Conservation (phyloP, 192 early-diverging fungal genomes). For the Backusella circina region DNA sequence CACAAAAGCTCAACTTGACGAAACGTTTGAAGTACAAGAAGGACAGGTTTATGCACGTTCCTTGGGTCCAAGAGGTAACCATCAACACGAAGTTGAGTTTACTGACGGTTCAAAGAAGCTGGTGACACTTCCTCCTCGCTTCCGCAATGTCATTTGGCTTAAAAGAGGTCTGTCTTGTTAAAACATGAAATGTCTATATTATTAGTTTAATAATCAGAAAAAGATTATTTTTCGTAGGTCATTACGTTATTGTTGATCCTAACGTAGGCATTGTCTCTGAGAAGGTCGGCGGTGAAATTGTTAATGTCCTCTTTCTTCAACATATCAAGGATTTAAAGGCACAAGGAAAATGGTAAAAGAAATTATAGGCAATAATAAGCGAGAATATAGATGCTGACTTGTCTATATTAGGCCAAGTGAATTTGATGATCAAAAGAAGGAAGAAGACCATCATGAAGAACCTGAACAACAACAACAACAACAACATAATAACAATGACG, state of each 20-base stretch:
- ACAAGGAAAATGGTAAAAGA: constrained; percentile 52
- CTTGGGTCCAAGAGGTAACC: constrained; percentile 66
- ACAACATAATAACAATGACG: neutral
- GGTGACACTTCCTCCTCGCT: constrained; percentile 71
- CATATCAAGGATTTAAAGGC: constrained; percentile 69
- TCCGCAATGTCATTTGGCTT: constrained; percentile 81
- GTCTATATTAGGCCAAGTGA: constrained; percentile 14
- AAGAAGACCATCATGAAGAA: constrained; percentile 19
- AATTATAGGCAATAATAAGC: no score
- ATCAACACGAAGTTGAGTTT: constrained; percentile 67
- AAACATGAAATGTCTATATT: neutral
- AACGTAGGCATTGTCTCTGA: constrained; percentile 46
- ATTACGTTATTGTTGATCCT: constrained; percentile 65
- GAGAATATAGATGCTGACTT: no score
- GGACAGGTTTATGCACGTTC: constrained; percentile 56
- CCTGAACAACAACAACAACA: neutral
- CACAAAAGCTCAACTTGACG: constrained; percentile 4
- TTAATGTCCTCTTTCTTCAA: constrained; percentile 65
- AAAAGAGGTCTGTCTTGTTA: no score
- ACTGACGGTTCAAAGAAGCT: constrained; percentile 51
- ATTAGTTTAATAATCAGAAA: neutral
- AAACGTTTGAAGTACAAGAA: constrained; percentile 22
- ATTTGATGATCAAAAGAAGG: constrained; percentile 21
- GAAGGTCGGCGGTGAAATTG: constrained; percentile 78
- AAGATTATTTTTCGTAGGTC: constrained; percentile 35